Conservation (phyloP, 1,284 basidiomycete species). For the Sparassis latifolia region DNA sequence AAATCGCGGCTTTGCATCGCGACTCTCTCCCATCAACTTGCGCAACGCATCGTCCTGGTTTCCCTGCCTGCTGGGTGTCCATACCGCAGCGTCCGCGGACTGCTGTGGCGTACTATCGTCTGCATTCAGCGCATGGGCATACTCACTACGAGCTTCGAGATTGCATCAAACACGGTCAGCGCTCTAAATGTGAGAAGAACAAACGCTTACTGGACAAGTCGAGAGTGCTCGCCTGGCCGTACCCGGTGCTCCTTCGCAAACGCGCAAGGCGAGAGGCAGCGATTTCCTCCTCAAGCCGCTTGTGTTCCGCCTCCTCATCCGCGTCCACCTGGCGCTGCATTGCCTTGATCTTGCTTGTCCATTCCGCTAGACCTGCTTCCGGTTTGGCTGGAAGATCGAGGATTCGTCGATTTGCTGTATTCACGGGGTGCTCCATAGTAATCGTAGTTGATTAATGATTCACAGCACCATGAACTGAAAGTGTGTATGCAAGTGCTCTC, state of each 20-base stretch:
- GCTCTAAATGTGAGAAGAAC: neutral
- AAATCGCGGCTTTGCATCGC: slow-evolving; percentile 6
- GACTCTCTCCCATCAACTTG: slow-evolving; percentile 28
- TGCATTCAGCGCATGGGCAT: slow-evolving; percentile 17
- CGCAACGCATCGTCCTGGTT: slow-evolving; percentile 41
- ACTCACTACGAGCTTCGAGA: slow-evolving; percentile 17
- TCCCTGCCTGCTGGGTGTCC: slow-evolving; percentile 30
- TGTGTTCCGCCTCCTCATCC: slow-evolving; percentile 70
- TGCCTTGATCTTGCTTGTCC: slow-evolving; percentile 72
- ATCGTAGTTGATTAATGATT: neutral
- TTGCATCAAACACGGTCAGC: neutral
- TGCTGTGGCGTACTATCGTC: slow-evolving; percentile 12
- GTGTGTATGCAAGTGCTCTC: too few relatives aligned
- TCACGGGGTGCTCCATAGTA: slow-evolving; percentile 8
- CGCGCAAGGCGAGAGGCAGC: slow-evolving; percentile 62
- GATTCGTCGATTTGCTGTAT: slow-evolving; percentile 27
- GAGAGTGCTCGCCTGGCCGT: slow-evolving; percentile 32
- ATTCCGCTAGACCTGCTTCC: slow-evolving; percentile 66
- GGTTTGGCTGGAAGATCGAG: slow-evolving; percentile 36
- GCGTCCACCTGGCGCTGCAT: slow-evolving; percentile 73
- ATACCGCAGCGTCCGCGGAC: slow-evolving; percentile 22
- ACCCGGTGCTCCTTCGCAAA: slow-evolving; percentile 48
- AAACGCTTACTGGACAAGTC: slow-evolving; percentile 37
- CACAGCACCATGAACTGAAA: too few relatives aligned
- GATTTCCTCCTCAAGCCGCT: slow-evolving; percentile 70